Conservation (phyloP, 1,284 basidiomycete genomes). For the Omphalotus olearius region DNA sequence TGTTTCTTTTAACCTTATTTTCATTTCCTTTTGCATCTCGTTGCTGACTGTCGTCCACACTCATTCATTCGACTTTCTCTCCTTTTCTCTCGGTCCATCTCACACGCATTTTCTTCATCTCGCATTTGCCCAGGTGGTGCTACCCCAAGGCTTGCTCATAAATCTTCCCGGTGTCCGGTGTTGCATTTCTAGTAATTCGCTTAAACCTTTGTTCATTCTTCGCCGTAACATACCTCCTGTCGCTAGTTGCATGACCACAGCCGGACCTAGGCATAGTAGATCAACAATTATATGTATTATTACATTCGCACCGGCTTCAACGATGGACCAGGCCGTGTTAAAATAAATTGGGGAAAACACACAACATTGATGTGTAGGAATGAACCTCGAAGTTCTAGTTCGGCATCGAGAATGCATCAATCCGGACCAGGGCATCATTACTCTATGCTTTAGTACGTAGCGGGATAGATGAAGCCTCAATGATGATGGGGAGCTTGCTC, state of each 20-base stretch:
- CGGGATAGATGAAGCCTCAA: slow-evolving; percentile 14
- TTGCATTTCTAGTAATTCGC: not conserved
- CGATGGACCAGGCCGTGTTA: not conserved
- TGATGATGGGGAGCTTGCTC: slow-evolving; percentile 47
- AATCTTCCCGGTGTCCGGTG: slow-evolving; percentile 3
- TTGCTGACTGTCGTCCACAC: slow-evolving; percentile 13
- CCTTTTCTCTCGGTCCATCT: slow-evolving; percentile 1
- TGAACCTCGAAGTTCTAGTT: not conserved
- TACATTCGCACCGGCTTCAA: slow-evolving; percentile 4
- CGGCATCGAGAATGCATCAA: not conserved
- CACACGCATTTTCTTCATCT: not conserved
- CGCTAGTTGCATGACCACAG: slow-evolving; percentile 11
- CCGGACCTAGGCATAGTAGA: slow-evolving; percentile 12
- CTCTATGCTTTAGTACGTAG: too few species aligned
- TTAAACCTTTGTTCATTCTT: not conserved
- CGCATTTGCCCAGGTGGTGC: slow-evolving; percentile 9
- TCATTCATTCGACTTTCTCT: slow-evolving; percentile 8
- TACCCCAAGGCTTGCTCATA: slow-evolving; percentile 8
- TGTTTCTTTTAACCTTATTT: slow-evolving; percentile 21
- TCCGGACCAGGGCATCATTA: too few species aligned
- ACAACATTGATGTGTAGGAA: not conserved
- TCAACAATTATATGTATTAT: slow-evolving; percentile 8
- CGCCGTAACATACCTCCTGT: slow-evolving; percentile 4
- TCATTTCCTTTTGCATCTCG: slow-evolving; percentile 19
- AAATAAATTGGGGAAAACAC: not conserved